Evolutionary conservation across 1,284 basidiomycete genomes (phyloP), one percentile per base, ranked within the genome.

Genomic region (Cutaneotrichosporon sp.): DNA sequence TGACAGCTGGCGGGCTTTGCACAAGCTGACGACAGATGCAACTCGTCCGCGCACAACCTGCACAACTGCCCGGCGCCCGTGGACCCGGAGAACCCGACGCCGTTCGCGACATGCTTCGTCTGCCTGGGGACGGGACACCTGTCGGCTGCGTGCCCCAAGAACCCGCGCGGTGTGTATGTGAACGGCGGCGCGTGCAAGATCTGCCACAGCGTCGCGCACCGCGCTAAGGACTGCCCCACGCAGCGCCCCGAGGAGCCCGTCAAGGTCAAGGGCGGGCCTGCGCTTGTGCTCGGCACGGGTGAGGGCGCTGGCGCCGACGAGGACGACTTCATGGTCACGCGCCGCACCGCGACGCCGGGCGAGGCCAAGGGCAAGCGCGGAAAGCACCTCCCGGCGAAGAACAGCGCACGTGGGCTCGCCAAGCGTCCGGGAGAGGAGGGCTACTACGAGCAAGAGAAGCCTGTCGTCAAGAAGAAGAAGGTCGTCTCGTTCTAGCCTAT

Each of bases 51-150:
- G 63, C 94, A 97, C 69, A 89, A 84, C 11, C 84, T 97, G 3
- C 87, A 90, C 18, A 83, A 83, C 45, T 97, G 94, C 76, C 87
- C 83, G 62, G 87, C 87, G 68, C 83, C 85, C 1, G 80, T 83
- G 11, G 84, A 91, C 74, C 81, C 84, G n/a, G 72, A 74, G 16
- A 83, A 90, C 67, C 89, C 89, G 2, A 83, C 94, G 3, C 94
- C 94, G 0, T 93, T 87, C 72, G 94, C 94, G 0, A 91, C 89
- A 1, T 97, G 94, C 79, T 97, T 93, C 74, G 89, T 97, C 34
- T 97, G 94, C 73, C 86, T 86, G 2, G 83, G 83, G 5, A 86
- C 85, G 68, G 92, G 92, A 0, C 92, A 95, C 72, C 83, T 95
- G 1, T 89, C 90, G 0, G 87, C 88, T 0, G 81, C 85, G 20